Evolutionary conservation across 306 rosid genomes (phyloP), one percentile per base, ranked within the genome.

Genomic region (Gastrolobium villosum): DNA sequence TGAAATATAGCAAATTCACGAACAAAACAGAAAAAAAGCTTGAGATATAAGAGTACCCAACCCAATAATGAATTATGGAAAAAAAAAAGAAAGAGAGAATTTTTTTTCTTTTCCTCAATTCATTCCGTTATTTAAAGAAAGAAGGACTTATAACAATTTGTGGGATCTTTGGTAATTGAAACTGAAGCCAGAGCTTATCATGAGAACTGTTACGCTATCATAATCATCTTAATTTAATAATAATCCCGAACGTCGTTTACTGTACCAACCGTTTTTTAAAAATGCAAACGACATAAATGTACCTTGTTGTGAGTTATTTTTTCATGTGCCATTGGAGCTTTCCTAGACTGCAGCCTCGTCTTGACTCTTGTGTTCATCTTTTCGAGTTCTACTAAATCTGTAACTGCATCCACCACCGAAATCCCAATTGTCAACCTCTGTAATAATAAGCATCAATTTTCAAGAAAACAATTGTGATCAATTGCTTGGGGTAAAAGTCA

Each of bases 201-300:
- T 78, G 44, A 79, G 66, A 78, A 50, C 72, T 56, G 68, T 85
- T 43, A 44, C 56, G 48, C 59, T 34, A 72, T 61, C 78, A 81
- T 45, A 70, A 74, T 48, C 82, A 64, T 62, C 7, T 63, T 66
- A 76, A 57, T 30, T 26, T n/a, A 65, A 55, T 40, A 81, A 63
- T 45, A 77, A 77, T 50, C 35, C 15, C 36, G 65, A 54, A 31
- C 64, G 44, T 78, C 60, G 37, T 70, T 61, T 10, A 83, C 87
- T 82, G 88, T 82, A 80, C 26, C 86, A 90, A 82, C 84, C 88
- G 89, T 83, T 91, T 89, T 81, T 84, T 81, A 73, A 85, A 84
- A 70, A 56, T 45, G 20, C 10, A 49, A 1, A 64, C 2, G 32
- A 67, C 52, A 71, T 48, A 70, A 56, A 67, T 74, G 54, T 68